phyloP scores from a whole-genome alignment of 2,329 filamentous ascomycete species.

The Fusarium bactridioides region DNA sequence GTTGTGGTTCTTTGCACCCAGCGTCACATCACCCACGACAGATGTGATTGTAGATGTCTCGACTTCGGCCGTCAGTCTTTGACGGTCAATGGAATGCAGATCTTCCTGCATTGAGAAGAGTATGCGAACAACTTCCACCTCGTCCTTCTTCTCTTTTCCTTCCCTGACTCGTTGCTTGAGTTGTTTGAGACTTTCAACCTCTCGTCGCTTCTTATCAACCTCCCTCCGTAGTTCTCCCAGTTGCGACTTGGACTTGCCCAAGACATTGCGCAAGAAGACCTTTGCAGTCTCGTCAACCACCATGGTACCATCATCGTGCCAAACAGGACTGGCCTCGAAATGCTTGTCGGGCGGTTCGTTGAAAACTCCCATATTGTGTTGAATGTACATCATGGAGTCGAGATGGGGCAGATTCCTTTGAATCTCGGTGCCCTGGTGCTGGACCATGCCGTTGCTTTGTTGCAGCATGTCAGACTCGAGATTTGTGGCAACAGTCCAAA shows the following conservation, averaged over 20 bases:
- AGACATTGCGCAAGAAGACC: slow-evolving; percentile 87
- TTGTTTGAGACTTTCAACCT: slow-evolving; percentile 80
- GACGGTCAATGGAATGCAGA: slow-evolving; percentile 83
- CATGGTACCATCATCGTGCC: slow-evolving; percentile 93
- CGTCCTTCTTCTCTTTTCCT: slow-evolving; percentile 87
- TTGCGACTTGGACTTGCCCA: slow-evolving; percentile 88
- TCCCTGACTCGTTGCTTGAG: slow-evolving; percentile 79
- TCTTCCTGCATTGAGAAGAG: slow-evolving; percentile 86
- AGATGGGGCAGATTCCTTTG: slow-evolving; percentile 85
- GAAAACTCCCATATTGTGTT: slow-evolving; percentile 85
- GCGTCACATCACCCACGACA: slow-evolving; percentile 88
- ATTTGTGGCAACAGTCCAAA: slow-evolving; percentile 83
- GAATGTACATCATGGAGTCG: slow-evolving; percentile 97
- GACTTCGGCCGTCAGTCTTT: slow-evolving; percentile 86
- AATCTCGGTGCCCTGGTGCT: slow-evolving; percentile 81
- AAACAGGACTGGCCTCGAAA: slow-evolving; percentile 95
- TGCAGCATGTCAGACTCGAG: slow-evolving; percentile 83
- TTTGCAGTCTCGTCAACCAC: slow-evolving; percentile 87
- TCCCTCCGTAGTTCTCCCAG: slow-evolving; percentile 82
- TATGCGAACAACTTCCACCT: slow-evolving; percentile 83
- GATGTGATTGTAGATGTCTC: slow-evolving; percentile 93
- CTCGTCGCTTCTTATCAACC: slow-evolving; percentile 83
- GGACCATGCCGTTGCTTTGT: slow-evolving; percentile 75
- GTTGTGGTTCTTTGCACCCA: slow-evolving; percentile 93
- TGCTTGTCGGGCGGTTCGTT: slow-evolving; percentile 84